Evolutionary conservation across 2,329 filamentous ascomycete species (phyloP), one percentile per base, ranked within the genome.

Genomic region (Pestalotiopsis sp.): DNA sequence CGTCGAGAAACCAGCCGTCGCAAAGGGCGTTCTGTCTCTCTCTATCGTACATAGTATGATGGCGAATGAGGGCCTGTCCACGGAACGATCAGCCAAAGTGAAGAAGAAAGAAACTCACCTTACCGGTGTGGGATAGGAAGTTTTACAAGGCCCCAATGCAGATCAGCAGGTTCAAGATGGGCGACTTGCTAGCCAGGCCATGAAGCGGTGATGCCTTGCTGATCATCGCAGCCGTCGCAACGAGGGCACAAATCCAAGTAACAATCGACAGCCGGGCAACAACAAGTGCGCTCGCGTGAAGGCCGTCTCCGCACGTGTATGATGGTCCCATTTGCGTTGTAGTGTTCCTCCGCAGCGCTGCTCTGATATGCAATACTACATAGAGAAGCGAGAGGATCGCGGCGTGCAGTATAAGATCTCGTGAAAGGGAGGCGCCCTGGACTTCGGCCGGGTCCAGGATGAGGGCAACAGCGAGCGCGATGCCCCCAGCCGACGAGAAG

Each of bases 101-200:
- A 14, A 14, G 4, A 36, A 31, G 4, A 14, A 17, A 61, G 9
- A 9, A 17, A 27, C 11, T 2, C 6, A 25, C 58, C 31, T 36
- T 9, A 9, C 2, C 31, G 31, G 7, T 9, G 31, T 9, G 2
- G 31, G 3, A 25, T 12, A 31, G 23, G 36, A 23, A 20, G 14
- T n/a, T 73, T 72, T 75, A 80, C 78, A 80, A 69, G 6, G 77
- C 77, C 58, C 75, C 71, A 12, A 72, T 69, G 40, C 77, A 78
- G n/a, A 78, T 59, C n/a, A 77, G 52, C 38, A 80, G 61, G 62
- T 79, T 72, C 14, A 80, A 66, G 65, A 77, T 76, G 4, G 77
- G 75, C 36, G 76, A 71, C 70, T 67, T 79, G 72, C 63, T 78
- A 71, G 25, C 31, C 68, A 74, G 69, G 1, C 72, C 73, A 4